A percentile compares a stretch with the other conserved stretches of the same genome.
These are phyloP conservation scores for Fusarium nurragi DNA, from an alignment of 2,329 filamentous ascomycete genomes.

Conservation along the genomic window DNA sequence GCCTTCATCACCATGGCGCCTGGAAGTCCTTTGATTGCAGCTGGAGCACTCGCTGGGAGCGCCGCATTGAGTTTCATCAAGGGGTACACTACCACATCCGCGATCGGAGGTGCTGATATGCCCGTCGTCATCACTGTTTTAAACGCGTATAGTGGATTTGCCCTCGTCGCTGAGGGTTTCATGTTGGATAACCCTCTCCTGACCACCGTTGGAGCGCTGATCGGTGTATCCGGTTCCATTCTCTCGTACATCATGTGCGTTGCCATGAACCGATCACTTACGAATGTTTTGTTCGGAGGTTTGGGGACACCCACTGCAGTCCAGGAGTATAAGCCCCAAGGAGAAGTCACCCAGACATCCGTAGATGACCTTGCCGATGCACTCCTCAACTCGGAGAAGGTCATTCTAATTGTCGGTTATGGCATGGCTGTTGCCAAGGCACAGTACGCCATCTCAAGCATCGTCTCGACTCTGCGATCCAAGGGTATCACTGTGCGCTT, in stretches of 20 bases:
- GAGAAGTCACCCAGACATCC: conserved; percentile 78
- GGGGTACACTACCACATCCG: conserved; percentile 86
- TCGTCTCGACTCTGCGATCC: conserved; percentile 76
- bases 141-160: conserved; percentile 91
- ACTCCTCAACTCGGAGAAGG: conserved; percentile 78
- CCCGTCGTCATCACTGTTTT: conserved; percentile 90
- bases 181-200: conserved; percentile 90
- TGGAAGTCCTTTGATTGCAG: conserved; percentile 80
- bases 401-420: conserved; percentile 91
- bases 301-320: conserved; percentile 70
- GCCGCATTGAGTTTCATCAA: conserved; percentile 83
- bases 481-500: conserved; percentile 86
- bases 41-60: conserved; percentile 79
- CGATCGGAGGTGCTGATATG: conserved; percentile 95
- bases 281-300: conserved; percentile 88
- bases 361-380: conserved; percentile 84
- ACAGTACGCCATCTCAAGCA: conserved; percentile 88
- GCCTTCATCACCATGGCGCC: conserved; percentile 85
- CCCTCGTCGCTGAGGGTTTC: conserved; percentile 87
- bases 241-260: conserved; percentile 88
- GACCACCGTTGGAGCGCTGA: conserved; percentile 85
- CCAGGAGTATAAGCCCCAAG: conserved; percentile 78
- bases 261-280: conserved; percentile 91
- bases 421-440: conserved; percentile 96
- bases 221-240: conserved; percentile 88